These are phyloP conservation scores for Penicillium atrosanguineum DNA, from an alignment of 495 filamentous ascomycete species.

Conservation along the genomic window DNA sequence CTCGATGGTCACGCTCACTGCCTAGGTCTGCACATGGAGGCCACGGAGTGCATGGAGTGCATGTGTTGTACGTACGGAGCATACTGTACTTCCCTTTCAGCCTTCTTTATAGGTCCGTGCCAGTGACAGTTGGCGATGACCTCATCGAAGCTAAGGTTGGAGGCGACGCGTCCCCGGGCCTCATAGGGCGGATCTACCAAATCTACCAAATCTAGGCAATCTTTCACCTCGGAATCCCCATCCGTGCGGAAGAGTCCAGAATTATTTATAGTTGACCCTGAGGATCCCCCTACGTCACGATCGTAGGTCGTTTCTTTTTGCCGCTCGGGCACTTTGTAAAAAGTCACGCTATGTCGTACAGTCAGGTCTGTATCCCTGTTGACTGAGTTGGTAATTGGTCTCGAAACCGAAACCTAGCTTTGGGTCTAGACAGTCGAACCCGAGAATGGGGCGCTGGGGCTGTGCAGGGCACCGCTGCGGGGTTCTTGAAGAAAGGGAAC, in stretches of 20 bases:
- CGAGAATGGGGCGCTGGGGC: not conserved
- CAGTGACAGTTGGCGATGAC: constrained; percentile 20
- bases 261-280: not conserved
- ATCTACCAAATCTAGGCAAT: not conserved
- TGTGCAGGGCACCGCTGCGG: not conserved
- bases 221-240: not conserved
- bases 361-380: constrained; percentile 8
- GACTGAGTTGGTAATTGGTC: not conserved
- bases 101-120: not conserved
- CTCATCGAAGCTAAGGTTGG: constrained; percentile 8
- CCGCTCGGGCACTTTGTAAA: too few species aligned
- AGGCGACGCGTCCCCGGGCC: constrained; percentile 1
- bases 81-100: not conserved
- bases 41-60: not conserved
- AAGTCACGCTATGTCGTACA: constrained; percentile 6
- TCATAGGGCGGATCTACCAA: not conserved
- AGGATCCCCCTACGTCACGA: constrained; percentile 1
- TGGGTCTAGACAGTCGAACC: not conserved
- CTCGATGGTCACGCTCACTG: not conserved
- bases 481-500: not conserved
- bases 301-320: not conserved
- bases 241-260: not conserved
- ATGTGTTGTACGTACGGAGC: too few species aligned
- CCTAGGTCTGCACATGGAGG: not conserved
- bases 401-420: not conserved